Conservation (phyloP, 768 basidiomycete genomes). For the Tricholoma sp. region DNA sequence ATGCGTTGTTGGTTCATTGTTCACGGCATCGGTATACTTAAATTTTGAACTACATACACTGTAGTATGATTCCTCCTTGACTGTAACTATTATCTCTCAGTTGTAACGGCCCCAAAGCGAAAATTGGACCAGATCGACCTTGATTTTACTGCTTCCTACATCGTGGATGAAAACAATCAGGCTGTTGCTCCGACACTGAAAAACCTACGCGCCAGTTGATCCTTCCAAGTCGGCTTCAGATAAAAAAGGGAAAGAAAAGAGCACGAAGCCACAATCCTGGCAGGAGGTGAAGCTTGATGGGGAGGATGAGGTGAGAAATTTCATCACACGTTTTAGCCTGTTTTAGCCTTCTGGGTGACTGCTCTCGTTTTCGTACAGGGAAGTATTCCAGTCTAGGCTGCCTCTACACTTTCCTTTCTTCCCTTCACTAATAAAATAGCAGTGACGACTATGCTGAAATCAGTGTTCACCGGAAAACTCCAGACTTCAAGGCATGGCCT, state of each 20-base stretch:
- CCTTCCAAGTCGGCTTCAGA: constrained; percentile 8
- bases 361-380: constrained; percentile 8
- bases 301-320: constrained; percentile 33
- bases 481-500: constrained; percentile 33
- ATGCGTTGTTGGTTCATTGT: constrained; percentile 16
- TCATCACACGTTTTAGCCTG: neutral
- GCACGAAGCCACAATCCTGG: constrained; percentile 28
- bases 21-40: no score
- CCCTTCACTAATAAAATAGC: neutral
- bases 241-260: constrained; percentile 6
- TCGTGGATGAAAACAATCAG: constrained; percentile 14
- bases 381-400: constrained; percentile 21
- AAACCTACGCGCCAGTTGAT: constrained; percentile 21
- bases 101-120: constrained; percentile 35
- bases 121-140: constrained; percentile 31
- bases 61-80: neutral
- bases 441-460: constrained; percentile 45
- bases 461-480: constrained; percentile 34
- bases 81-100: constrained; percentile 13
- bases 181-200: constrained; percentile 20
- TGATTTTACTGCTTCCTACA: constrained; percentile 8
- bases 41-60: no score
- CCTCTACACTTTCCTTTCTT: constrained; percentile 1
- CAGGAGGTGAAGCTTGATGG: constrained; percentile 34
- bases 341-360: neutral